Evolutionary conservation across 257 asterid species (phyloP).

Genomic region (Solanum arcanum): DNA sequence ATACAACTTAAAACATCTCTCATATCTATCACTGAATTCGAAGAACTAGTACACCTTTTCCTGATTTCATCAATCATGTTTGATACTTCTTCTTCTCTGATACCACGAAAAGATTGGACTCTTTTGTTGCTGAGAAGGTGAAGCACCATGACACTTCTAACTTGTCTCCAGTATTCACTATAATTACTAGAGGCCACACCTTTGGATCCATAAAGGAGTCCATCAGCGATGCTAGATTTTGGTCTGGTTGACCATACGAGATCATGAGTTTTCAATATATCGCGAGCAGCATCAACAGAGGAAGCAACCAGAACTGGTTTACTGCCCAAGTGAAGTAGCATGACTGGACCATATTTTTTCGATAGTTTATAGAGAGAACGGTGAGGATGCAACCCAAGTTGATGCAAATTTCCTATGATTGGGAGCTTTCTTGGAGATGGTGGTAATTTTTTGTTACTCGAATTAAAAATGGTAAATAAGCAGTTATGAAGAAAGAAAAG

Average conservation of each 20-base stretch:
- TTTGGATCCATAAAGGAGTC: neutral
- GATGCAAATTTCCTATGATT: constrained; percentile 33
- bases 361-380: constrained; percentile 16
- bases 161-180: constrained; percentile 10
- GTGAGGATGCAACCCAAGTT: constrained; percentile 19
- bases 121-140: constrained; percentile 1
- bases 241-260: constrained; percentile 14
- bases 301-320: constrained; percentile 12
- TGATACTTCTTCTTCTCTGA: constrained; percentile 1
- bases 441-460: neutral
- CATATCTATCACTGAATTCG: constrained; percentile 10
- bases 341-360: constrained; percentile 18
- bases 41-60: neutral
- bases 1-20: constrained; percentile 6
- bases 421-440: constrained; percentile 41
- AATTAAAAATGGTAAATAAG: neutral
- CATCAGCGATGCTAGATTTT: neutral
- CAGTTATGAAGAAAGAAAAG: neutral
- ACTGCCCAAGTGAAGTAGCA: constrained; percentile 31
- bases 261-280: constrained; percentile 39
- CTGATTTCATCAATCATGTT: neutral
- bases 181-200: neutral
- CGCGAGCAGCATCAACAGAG: constrained; percentile 21
- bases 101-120: neutral
- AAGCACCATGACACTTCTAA: neutral